Evolutionary conservation across 768 basidiomycete genomes (phyloP), one percentile per base, ranked within the genome.

Genomic region (Naematelia aurantialba): DNA sequence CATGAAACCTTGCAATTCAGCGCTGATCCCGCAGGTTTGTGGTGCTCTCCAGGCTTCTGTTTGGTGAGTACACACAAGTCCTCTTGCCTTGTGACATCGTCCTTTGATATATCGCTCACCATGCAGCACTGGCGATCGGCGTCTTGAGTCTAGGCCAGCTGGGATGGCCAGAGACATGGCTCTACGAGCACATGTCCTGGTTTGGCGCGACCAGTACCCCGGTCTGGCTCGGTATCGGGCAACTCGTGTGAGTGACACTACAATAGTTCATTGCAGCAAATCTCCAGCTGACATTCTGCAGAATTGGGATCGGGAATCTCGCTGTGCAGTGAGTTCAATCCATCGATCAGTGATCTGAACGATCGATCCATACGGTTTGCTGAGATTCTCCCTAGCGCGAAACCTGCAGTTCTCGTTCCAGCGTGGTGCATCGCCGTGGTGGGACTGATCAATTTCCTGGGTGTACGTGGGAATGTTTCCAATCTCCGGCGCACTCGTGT

Each of bases 121-220:
- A 24, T 13, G 1, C 51, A 66, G 65, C 29, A 14, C 30, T 13
- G 11, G 48, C 60, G 1, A 31, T 68, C 0, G 25, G 13, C 4
- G n/a, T 61, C 3, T 42, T 63, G 19, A 27, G 60, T 5, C 25
- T 52, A 5, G 70, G 57, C 1, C 68, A 72, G 34, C 13, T 66
- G 2, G 70, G 70, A 5, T 45, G 49, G 34, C 70, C 70, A 11
- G 70, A 72, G 44, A 61, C 45, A 44, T 56, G 67, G 14, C 51
- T 72, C 11, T 65, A 65, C 44, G 19, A 59, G 3, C 58, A 56
- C 21, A 14, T 62, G 1, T 45, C 60, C 0, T 72, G 67, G 70
- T 56, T 72, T 4, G 70, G 70, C 17, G 61, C 70, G 3, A 65
- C 69, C 42, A 66, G 61, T 44, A 69, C 70, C 2, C 65, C 70